Evolutionary conservation across 768 basidiomycete species (phyloP).

Genomic region (Suillus discolor): DNA sequence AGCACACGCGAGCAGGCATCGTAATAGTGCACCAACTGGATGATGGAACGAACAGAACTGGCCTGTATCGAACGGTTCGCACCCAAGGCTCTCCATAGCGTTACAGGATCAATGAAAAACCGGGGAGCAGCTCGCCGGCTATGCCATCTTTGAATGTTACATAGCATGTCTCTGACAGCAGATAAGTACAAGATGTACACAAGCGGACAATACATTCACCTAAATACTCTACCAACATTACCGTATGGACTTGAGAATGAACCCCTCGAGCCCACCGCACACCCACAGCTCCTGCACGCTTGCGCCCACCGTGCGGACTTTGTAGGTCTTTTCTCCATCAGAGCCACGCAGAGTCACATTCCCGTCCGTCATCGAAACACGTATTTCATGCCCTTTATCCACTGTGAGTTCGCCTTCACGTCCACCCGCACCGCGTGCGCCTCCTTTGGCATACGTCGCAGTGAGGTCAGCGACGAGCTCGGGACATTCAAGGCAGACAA

Average conservation of each 20-base stretch:
- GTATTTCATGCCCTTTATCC: constrained; percentile 63
- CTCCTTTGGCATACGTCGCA: constrained; percentile 67
- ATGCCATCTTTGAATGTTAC: background rate
- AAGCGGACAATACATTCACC: background rate
- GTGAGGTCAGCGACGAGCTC: constrained; percentile 89
- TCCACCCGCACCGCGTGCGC: constrained; percentile 77
- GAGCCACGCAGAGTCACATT: constrained; percentile 53
- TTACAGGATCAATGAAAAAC: background rate
- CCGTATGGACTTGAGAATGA: constrained; percentile 74
- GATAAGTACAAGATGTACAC: background rate
- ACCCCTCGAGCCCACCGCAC: constrained; percentile 92
- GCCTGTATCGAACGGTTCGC: background rate
- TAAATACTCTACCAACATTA: constrained; percentile 20
- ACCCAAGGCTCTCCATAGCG: background rate
- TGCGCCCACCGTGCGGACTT: constrained; percentile 76
- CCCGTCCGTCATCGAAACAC: constrained; percentile 72
- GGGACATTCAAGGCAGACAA: constrained; percentile 93
- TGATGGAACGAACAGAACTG: background rate
- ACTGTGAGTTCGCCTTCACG: constrained; percentile 84
- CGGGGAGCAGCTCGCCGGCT: background rate
- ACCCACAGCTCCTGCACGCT: constrained; percentile 99
- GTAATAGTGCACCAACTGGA: background rate
- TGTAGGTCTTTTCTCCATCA: constrained; percentile 57
- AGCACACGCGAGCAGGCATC: no score
- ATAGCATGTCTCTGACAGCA: background rate